These are phyloP conservation scores for Patellifolia procumbens DNA, from an alignment of 179 eudicot species.

Conservation along the genomic window DNA sequence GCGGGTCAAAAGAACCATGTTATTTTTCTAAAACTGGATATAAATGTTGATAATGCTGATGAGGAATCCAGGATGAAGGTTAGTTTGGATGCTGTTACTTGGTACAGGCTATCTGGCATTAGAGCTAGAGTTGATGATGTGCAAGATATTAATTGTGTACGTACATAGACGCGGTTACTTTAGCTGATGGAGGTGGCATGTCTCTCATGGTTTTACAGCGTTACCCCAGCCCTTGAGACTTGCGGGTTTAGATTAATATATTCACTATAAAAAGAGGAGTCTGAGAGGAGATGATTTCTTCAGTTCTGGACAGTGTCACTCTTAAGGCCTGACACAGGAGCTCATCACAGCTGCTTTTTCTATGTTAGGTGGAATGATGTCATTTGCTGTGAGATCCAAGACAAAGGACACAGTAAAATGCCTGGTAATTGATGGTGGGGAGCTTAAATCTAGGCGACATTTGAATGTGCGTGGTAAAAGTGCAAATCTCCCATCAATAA, in stretches of 20 bases:
- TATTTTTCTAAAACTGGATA: background rate
- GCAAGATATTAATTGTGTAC: background rate
- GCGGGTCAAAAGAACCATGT: conserved; percentile 1
- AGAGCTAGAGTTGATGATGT: background rate
- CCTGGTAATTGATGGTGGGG: conserved; percentile 93
- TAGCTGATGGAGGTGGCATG: background rate
- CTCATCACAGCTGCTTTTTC: conserved; percentile 9
- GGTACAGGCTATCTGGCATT: background rate
- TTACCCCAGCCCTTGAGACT: background rate
- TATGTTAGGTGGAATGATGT: conserved; percentile 92
- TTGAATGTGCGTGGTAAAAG: conserved; percentile 98
- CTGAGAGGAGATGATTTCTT: background rate
- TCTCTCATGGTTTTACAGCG: conserved; percentile 6
- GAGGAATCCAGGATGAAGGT: background rate
- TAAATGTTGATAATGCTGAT: background rate
- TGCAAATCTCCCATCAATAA: conserved; percentile 97
- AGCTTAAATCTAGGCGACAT: conserved; percentile 89
- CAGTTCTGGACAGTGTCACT: background rate
- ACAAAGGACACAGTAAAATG: conserved; percentile 80
- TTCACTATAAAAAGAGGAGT: background rate
- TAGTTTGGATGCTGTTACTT: background rate
- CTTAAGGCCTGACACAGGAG: conserved; percentile 7
- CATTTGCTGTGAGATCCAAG: conserved; percentile 77
- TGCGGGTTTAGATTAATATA: background rate
- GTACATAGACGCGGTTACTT: background rate